Conservation (phyloP, 1,284 basidiomycete species). For the Rhodotorula sp. region DNA sequence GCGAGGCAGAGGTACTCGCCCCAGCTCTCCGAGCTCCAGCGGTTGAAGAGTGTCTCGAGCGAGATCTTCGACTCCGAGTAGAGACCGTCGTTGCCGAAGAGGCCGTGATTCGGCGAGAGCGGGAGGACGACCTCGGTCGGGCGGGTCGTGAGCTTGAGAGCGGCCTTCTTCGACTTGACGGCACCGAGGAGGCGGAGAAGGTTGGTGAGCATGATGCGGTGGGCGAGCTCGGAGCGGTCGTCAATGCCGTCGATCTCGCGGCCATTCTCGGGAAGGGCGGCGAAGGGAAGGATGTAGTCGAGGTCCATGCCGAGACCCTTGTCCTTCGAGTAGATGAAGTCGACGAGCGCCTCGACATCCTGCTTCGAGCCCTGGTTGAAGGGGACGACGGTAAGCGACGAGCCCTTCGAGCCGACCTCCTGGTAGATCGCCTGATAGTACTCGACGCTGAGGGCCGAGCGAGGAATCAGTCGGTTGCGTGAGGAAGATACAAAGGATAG, state of each 20-base stretch:
- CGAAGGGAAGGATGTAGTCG: constrained; percentile 97
- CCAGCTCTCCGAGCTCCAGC: constrained; percentile 98
- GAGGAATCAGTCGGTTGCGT: constrained; percentile 14
- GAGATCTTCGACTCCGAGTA: constrained; percentile 99
- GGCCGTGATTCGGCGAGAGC: constrained; percentile 94
- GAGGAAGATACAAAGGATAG: not conserved
- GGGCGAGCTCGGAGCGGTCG: constrained; percentile 95
- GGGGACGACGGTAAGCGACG: constrained; percentile 92
- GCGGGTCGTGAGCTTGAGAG: constrained; percentile 89
- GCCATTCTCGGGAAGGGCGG: constrained; percentile 96
- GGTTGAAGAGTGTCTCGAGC: constrained; percentile 94
- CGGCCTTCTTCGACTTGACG: constrained; percentile 97
- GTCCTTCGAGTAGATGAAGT: constrained; percentile 89
- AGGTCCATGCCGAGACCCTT: constrained; percentile 67
- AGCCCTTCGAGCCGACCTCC: constrained; percentile 87
- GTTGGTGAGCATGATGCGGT: constrained; percentile 72
- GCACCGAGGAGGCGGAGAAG: constrained; percentile 91
- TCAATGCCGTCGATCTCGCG: constrained; percentile 96
- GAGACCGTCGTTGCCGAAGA: constrained; percentile 95
- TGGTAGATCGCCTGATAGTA: constrained; percentile 99
- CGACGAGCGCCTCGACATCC: constrained; percentile 93
- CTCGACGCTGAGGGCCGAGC: constrained; percentile 69
- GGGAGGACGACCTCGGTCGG: constrained; percentile 97
- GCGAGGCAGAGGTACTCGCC: constrained; percentile 97
- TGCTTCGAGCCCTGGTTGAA: constrained; percentile 99